These are phyloP conservation scores for Nothophaeocryptopus gaeumannii DNA, from an alignment of 2,329 filamentous ascomycete species.

Conservation along the genomic window DNA sequence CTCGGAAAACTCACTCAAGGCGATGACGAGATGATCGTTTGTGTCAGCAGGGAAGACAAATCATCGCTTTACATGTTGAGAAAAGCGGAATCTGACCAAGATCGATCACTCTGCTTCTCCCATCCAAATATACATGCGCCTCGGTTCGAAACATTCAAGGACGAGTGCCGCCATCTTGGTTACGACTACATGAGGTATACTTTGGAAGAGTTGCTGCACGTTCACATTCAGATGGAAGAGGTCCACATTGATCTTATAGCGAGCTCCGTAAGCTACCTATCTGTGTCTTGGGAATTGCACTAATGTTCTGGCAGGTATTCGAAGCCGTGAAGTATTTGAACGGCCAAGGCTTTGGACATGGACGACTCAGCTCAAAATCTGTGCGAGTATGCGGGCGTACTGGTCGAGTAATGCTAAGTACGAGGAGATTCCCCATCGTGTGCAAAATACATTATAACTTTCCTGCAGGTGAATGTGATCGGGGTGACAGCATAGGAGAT, in stretches of 20 bases:
- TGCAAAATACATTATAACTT: neutral
- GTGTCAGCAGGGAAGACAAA: neutral
- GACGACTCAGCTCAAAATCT: neutral
- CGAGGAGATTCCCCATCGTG: neutral
- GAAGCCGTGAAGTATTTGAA: neutral
- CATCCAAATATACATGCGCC: neutral
- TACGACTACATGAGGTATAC: slow-evolving; percentile 4
- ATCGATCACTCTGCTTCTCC: neutral
- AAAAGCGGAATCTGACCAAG: neutral
- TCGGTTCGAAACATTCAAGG: neutral
- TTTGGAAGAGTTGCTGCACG: slow-evolving; percentile 13
- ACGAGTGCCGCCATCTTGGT: neutral
- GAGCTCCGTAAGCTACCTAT: neutral
- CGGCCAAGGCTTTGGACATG: neutral
- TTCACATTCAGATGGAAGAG: slow-evolving; percentile 3
- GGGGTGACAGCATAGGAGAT: neutral
- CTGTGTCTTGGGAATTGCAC: neutral
- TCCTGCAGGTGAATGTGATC: neutral
- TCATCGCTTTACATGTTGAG: neutral
- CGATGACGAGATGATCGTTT: neutral
- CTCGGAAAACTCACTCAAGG: slow-evolving; percentile 1
- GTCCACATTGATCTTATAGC: neutral
- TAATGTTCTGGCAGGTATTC: neutral
- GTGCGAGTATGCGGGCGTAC: neutral
- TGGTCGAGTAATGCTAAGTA: neutral